phyloP scores from a whole-genome alignment of 805 yeast species.

The Metschnikowia continentalis region DNA sequence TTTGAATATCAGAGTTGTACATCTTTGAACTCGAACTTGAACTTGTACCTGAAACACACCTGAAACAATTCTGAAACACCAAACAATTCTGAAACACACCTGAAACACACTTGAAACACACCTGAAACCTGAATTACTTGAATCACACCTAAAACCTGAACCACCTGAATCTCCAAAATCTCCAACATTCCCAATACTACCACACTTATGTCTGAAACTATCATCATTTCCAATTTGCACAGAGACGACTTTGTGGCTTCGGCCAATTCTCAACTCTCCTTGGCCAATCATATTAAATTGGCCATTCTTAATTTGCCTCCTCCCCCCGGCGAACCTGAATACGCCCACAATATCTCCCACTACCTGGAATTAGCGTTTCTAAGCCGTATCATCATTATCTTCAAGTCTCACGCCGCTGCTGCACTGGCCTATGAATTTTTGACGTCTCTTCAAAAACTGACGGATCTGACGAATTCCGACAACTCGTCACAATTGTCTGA shows the following conservation, averaged over 20 bases:
- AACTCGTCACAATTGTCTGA: no score
- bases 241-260: conserved; percentile 27
- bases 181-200: no score
- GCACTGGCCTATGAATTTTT: conserved; percentile 21
- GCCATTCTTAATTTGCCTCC: conserved; percentile 24
- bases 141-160: no score
- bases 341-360: conserved; percentile 25
- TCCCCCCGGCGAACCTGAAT: conserved; percentile 9
- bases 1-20: no score
- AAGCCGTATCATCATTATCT: conserved; percentile 34
- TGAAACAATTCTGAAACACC: no score
- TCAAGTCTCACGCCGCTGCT: conserved; percentile 29
- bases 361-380: conserved; percentile 40
- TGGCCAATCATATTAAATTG: conserved; percentile 34
- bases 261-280: conserved; percentile 18
- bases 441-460: conserved; percentile 5
- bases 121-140: no score
- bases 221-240: conserved; percentile 33
- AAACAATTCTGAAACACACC: no score
- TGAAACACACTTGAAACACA: no score
- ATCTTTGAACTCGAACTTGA: no score
- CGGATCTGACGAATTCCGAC: background rate
- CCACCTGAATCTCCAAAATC: background rate
- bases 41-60: no score
- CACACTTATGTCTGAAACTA: conserved; percentile 18